A percentile compares a stretch with the other conserved stretches of the same genome.
These are phyloP conservation scores for Polytrichum formosum DNA, from an alignment of 225 moss, liverwort and hornwort species.

Conservation along the genomic window DNA sequence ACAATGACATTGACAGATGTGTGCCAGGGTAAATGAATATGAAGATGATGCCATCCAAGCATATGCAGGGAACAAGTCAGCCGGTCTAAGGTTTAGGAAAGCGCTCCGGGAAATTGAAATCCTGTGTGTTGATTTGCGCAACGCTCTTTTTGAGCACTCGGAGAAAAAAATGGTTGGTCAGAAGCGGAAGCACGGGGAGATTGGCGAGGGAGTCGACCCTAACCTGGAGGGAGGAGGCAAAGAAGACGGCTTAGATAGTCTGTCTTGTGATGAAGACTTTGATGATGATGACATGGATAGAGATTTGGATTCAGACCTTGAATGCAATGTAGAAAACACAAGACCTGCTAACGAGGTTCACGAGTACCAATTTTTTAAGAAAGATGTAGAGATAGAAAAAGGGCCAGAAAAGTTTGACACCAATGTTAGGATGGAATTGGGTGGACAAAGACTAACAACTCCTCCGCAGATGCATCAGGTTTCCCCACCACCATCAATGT, in stretches of 20 bases:
- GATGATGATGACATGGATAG: slow-evolving; percentile 31
- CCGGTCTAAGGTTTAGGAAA: slow-evolving; percentile 92
- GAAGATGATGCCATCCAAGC: slow-evolving; percentile 97
- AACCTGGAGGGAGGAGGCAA: slow-evolving; percentile 15
- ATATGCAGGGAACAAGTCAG: slow-evolving; percentile 94
- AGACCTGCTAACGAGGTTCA: slow-evolving; percentile 36
- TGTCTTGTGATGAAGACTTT: slow-evolving; percentile 48
- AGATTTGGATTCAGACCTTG: slow-evolving; percentile 38
- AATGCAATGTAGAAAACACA: slow-evolving; percentile 22
- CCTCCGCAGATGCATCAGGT: slow-evolving; percentile 16
- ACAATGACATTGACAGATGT: slow-evolving; percentile 53
- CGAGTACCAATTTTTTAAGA: slow-evolving; percentile 43
- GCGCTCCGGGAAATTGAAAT: slow-evolving; percentile 86
- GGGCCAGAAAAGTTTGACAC: slow-evolving; percentile 24
- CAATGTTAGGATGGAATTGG: slow-evolving; percentile 35
- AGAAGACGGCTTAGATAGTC: slow-evolving; percentile 33
- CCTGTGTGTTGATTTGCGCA: slow-evolving; percentile 86
- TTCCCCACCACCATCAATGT: slow-evolving; percentile 8
- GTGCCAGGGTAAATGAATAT: slow-evolving; percentile 89
- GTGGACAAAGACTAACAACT: slow-evolving; percentile 23
- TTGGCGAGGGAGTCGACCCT: slow-evolving; percentile 24
- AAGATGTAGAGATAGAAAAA: slow-evolving; percentile 15
- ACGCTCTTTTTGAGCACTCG: slow-evolving; percentile 91
- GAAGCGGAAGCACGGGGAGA: slow-evolving; percentile 36
- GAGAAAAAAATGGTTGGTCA: slow-evolving; percentile 53